Evolutionary conservation across 257 asterid genomes (phyloP), one percentile per base, ranked within the genome.

Genomic region (Nicotiana tomentosiformis): DNA sequence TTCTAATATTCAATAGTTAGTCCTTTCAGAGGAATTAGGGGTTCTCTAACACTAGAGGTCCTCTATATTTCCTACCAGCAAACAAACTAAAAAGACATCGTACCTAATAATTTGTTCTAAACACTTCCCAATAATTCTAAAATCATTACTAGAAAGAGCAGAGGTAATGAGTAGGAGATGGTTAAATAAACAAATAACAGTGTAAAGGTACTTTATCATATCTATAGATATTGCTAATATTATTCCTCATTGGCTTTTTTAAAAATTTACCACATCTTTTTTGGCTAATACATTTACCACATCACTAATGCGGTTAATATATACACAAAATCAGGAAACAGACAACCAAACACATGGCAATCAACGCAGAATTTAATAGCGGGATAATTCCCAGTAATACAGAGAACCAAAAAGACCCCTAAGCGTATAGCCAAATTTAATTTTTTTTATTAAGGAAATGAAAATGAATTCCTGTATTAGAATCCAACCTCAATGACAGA

Each of bases 401-500:
- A 57, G 26, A 18, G n/a, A 70, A 39, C 12, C 58, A 43, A 20
- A 39, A 70, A 70, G 78, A 43, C 14, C 3, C 20, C 20, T 12
- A 43, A 70, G 26, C 1, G 8, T 49, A 74, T 74, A 46, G 39
- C 20, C 3, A 46, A 26, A n/a, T 46, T 14, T 3, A 46, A 23
- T 46, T 46, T 72, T 46, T 5, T 39, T 46, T 18, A 72, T 23
- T n/a, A 72, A 46, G 79, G 2, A 46, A 46, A 46, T n/a, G 35
- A 20, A 72, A 15, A 3, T 10, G 20, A 18, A 7, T 39, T 23
- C 79, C 17, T 26, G 26, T 26, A 29, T 18, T 46, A 72, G 7
- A 74, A 49, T 20, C 61, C 79, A 46, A 96, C 98, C 99, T 96
- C 99, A 65, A 91, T 90, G 30, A 96, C 86, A 83, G 98, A 89